Conservation (phyloP, 1,139 yeast genomes). For the Hyphopichia fennica region DNA sequence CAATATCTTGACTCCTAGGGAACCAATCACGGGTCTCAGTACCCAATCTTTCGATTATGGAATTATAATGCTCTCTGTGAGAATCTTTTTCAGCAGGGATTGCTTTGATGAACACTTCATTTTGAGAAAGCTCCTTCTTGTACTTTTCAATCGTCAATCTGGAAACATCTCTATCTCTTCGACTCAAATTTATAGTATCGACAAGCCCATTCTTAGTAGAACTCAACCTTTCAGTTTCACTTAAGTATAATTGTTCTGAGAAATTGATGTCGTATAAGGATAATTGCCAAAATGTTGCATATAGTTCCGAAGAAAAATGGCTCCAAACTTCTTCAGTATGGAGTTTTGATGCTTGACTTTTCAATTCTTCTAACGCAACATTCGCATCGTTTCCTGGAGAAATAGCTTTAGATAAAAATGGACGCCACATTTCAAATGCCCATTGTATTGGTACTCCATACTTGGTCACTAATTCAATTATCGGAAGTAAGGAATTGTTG, state of each 20-base stretch:
- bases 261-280: slow-evolving; percentile 73
- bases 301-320: slow-evolving; percentile 46
- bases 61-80: slow-evolving; percentile 31
- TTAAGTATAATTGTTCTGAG: slow-evolving; percentile 51
- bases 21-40: slow-evolving; percentile 27
- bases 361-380: slow-evolving; percentile 15
- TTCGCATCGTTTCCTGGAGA: slow-evolving; percentile 17
- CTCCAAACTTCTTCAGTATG: slow-evolving; percentile 25
- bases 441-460: slow-evolving; percentile 62
- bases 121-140: slow-evolving; percentile 27
- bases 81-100: slow-evolving; percentile 26
- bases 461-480: slow-evolving; percentile 45
- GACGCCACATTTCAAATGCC: slow-evolving; percentile 83
- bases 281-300: slow-evolving; percentile 70
- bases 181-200: slow-evolving; percentile 28
- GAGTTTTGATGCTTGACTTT: slow-evolving; percentile 4
- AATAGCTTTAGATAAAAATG: slow-evolving; percentile 27
- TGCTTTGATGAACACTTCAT: slow-evolving; percentile 21
- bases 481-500: slow-evolving; percentile 37
- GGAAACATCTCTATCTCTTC: slow-evolving; percentile 30
- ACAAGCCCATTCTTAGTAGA: slow-evolving; percentile 31
- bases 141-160: slow-evolving; percentile 24
- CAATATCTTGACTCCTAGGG: slow-evolving; percentile 13
- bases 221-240: slow-evolving; percentile 42
- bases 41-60: slow-evolving; percentile 12